Conservation (phyloP, 140 eudicot species). For the Cichorium intybus region DNA sequence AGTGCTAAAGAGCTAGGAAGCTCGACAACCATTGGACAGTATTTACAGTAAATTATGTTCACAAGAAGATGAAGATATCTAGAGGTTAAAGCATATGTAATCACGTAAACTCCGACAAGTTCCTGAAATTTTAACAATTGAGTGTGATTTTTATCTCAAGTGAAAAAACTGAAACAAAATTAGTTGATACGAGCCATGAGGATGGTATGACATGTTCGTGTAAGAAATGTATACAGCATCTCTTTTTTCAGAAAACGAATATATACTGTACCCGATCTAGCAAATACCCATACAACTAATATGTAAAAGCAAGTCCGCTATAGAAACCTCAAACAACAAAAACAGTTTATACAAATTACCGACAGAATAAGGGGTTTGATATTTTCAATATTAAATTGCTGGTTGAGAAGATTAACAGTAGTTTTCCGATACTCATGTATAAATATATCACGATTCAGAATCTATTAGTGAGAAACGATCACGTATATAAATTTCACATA, state of each 20-base stretch:
- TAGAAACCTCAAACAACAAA: not conserved
- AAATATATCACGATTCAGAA: not conserved
- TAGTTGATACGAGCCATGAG: too few species aligned
- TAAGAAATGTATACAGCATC: not conserved
- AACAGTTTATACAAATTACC: not conserved
- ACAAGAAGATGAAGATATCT: not conserved
- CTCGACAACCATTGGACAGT: not conserved
- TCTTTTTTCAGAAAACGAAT: too few species aligned
- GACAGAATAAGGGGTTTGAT: not conserved
- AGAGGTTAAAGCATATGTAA: not conserved
- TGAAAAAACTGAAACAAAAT: not conserved
- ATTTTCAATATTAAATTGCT: not conserved
- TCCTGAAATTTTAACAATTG: not conserved
- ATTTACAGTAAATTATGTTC: not conserved
- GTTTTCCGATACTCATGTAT: not conserved
- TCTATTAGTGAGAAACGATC: not conserved
- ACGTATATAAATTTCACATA: conserved; percentile 23
- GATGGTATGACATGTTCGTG: not conserved
- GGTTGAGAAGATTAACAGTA: not conserved
- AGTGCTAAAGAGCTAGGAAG: not conserved
- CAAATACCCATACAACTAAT: not conserved
- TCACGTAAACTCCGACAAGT: not conserved
- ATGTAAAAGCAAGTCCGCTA: not conserved
- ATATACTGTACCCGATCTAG: too few species aligned
- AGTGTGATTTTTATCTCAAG: not conserved